Percentiles rank a stretch among this genome's conserved stretches.
Evolutionary conservation across 2,329 filamentous ascomycete species (phyloP).

Genomic region (Diplodia mutila): DNA sequence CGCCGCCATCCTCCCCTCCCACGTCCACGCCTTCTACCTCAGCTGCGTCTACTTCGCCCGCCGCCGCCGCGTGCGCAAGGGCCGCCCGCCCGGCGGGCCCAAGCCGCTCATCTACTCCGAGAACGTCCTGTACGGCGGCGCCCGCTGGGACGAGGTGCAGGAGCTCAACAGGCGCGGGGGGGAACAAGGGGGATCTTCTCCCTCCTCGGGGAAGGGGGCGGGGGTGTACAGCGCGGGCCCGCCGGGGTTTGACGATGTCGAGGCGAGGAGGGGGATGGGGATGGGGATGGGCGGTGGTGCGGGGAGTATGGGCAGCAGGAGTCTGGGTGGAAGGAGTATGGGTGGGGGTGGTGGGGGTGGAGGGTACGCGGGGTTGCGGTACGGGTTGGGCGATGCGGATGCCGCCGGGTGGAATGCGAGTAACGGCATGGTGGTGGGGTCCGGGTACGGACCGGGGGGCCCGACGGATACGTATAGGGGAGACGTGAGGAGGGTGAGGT

Average conservation of each 20-base stretch:
- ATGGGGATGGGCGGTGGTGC: background rate
- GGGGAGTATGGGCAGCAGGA: background rate
- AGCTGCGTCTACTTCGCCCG: slow-evolving; percentile 27
- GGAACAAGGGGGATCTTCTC: background rate
- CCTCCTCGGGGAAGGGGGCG: too few species aligned
- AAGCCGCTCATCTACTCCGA: slow-evolving; percentile 23
- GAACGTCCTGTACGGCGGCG: slow-evolving; percentile 25
- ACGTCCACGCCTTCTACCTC: slow-evolving; percentile 29
- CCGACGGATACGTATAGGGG: background rate
- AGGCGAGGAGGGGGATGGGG: background rate
- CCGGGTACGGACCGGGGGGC: background rate
- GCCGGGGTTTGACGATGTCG: background rate
- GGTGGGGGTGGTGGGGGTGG: background rate
- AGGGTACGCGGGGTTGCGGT: slow-evolving; percentile 2
- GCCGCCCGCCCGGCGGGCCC: slow-evolving; percentile 23
- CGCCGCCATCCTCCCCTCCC: slow-evolving; percentile 26
- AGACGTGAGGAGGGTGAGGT: background rate
- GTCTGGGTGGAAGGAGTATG: background rate
- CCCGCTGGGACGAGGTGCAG: slow-evolving; percentile 17
- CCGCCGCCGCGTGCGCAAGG: slow-evolving; percentile 25
- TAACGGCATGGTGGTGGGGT: slow-evolving; percentile 1
- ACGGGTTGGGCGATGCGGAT: slow-evolving; percentile 4
- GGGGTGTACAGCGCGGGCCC: too few species aligned
- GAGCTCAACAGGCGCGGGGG: background rate
- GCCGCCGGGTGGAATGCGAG: slow-evolving; percentile 9